These are phyloP conservation scores for Penicillium ochrochloron DNA, from an alignment of 495 filamentous ascomycete species.

Conservation along the genomic window DNA sequence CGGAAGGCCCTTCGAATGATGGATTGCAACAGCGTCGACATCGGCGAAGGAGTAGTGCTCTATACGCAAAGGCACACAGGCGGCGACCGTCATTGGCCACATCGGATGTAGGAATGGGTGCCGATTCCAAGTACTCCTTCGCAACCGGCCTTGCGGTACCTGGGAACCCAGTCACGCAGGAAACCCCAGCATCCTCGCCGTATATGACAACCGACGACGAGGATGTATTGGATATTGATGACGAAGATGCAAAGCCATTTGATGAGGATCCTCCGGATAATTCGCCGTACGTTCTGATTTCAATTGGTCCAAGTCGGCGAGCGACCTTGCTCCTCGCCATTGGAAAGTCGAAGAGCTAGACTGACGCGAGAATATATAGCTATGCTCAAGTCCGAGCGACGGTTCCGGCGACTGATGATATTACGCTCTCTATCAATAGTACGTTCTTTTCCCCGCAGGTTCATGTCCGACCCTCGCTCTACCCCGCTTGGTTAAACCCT, in stretches of 20 bases:
- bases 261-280: constrained; percentile 41
- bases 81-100: constrained; percentile 32
- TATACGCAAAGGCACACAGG: constrained; percentile 19
- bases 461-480: neutral
- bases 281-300: constrained; percentile 27
- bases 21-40: constrained; percentile 4
- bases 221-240: constrained; percentile 31
- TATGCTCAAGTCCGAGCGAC: constrained; percentile 78
- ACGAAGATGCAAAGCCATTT: constrained; percentile 27
- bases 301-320: neutral
- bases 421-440: constrained; percentile 74
- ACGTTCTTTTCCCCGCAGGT: constrained; percentile 10
- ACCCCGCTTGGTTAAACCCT: neutral
- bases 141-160: constrained; percentile 35
- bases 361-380: constrained; percentile 17
- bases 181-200: constrained; percentile 26
- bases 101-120: constrained; percentile 35
- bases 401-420: constrained; percentile 74
- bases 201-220: constrained; percentile 34
- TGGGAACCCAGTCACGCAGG: constrained; percentile 29
- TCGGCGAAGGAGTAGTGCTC: constrained; percentile 27
- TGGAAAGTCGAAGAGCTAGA: neutral
- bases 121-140: constrained; percentile 39
- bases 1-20: constrained; percentile 25
- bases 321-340: neutral